phyloP scores from a whole-genome alignment of 345 rosid species.

The Pseudoturritis turrita region DNA sequence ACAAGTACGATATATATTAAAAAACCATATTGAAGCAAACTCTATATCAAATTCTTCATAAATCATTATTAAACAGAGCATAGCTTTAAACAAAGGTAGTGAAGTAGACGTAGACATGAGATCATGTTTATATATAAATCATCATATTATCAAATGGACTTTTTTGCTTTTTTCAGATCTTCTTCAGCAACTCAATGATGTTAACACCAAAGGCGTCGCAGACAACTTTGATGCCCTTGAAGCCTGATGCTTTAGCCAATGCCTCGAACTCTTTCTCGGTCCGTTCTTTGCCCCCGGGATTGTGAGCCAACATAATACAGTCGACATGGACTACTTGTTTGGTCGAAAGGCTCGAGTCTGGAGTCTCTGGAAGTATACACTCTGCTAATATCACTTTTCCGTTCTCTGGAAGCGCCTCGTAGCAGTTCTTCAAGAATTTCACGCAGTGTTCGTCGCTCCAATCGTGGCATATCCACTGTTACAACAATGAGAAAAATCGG shows the following conservation, averaged over 20 bases:
- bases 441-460: constrained; percentile 83
- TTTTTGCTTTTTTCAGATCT: background rate
- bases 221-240: constrained; percentile 55
- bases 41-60: background rate
- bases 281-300: constrained; percentile 95
- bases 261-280: constrained; percentile 74
- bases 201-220: constrained; percentile 57
- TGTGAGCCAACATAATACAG: constrained; percentile 87
- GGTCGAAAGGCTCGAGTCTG: constrained; percentile 62
- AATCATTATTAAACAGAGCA: constrained; percentile 13
- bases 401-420: constrained; percentile 59
- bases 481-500: background rate
- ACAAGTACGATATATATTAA: background rate
- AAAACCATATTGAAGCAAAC: background rate
- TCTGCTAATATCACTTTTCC: constrained; percentile 83
- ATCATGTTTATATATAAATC: background rate
- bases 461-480: constrained; percentile 91
- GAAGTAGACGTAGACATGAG: background rate
- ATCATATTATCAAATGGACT: background rate
- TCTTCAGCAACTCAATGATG: constrained; percentile 76
- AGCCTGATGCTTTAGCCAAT: constrained; percentile 71
- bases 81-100: background rate
- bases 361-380: constrained; percentile 70
- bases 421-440: constrained; percentile 70
- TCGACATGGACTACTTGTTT: constrained; percentile 70